A percentile compares a stretch with the other conserved stretches of the same genome.
Conservation (phyloP, 2,329 filamentous ascomycete genomes). For the Bipolaris victoriae region DNA sequence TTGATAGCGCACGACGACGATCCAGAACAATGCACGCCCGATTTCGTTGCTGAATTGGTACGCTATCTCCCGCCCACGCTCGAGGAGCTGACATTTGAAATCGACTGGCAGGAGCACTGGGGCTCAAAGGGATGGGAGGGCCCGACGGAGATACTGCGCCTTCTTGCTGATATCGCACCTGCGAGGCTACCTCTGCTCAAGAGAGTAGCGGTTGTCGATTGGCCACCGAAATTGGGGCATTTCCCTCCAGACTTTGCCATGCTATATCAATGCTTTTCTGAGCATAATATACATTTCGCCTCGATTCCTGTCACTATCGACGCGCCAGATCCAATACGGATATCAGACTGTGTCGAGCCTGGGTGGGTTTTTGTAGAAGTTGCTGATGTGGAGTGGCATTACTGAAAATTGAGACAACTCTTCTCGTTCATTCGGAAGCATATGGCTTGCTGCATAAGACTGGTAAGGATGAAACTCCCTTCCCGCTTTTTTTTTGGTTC, state of each 20-base stretch:
- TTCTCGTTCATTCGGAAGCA: neutral
- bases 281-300: constrained; percentile 3
- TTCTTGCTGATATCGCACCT: constrained; percentile 6
- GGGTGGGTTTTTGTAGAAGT: constrained; percentile 11
- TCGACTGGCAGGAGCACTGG: constrained; percentile 15
- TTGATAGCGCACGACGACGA: constrained; percentile 11
- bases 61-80: constrained; percentile 6
- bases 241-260: constrained; percentile 10
- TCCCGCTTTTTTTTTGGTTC: neutral
- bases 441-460: neutral
- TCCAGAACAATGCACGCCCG: neutral
- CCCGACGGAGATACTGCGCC: constrained; percentile 10
- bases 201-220: constrained; percentile 10
- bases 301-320: constrained; percentile 10
- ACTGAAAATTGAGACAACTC: neutral
- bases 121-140: constrained; percentile 14
- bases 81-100: constrained; percentile 12
- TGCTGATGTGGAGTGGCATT: constrained; percentile 1
- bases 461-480: neutral
- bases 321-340: constrained; percentile 6
- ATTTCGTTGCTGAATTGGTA: constrained; percentile 6
- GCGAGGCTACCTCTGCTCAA: constrained; percentile 2
- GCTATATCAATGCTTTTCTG: constrained; percentile 7
- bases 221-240: constrained; percentile 9
- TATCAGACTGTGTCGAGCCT: constrained; percentile 11